phyloP scores from a whole-genome alignment of 352 stramenopile genomes.

The Phytophthora cryptogea region DNA sequence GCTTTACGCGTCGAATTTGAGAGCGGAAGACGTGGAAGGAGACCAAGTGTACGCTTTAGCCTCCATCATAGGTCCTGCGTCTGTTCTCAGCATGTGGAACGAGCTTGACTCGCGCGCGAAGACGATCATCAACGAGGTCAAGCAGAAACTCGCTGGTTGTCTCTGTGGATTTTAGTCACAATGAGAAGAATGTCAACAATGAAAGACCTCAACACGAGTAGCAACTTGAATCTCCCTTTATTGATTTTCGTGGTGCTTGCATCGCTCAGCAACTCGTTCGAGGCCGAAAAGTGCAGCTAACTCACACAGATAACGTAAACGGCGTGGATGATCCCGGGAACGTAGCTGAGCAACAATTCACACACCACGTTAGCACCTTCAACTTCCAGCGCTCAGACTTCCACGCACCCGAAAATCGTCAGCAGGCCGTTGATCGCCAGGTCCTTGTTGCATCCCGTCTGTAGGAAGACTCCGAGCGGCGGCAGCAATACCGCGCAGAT shows the following conservation, averaged over 20 bases:
- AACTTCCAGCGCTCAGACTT: neutral
- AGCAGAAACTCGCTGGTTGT: constrained; percentile 59
- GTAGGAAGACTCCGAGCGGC: constrained; percentile 56
- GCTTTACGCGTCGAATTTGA: constrained; percentile 25
- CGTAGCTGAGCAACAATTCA: constrained; percentile 39
- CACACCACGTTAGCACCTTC: constrained; percentile 1
- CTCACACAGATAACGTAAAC: constrained; percentile 52
- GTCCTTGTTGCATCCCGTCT: constrained; percentile 62
- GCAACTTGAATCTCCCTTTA: constrained; percentile 12
- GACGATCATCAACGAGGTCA: constrained; percentile 54
- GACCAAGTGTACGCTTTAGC: constrained; percentile 45
- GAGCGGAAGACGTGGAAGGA: constrained; percentile 4
- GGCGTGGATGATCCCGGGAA: constrained; percentile 62
- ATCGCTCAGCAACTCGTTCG: constrained; percentile 2
- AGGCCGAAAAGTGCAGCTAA: constrained; percentile 13
- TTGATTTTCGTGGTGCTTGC: neutral
- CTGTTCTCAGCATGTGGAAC: constrained; percentile 60
- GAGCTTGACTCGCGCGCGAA: constrained; percentile 49
- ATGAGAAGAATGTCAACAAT: neutral
- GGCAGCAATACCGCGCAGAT: constrained; percentile 55
- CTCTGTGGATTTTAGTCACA: constrained; percentile 64
- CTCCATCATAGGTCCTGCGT: constrained; percentile 44
- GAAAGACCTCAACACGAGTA: constrained; percentile 12
- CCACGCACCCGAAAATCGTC: constrained; percentile 54
- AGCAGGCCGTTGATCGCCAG: constrained; percentile 72